Evolutionary conservation across 2,329 filamentous ascomycete genomes (phyloP), one percentile per base, ranked within the genome.

Genomic region (Escovopsis sp.): DNA sequence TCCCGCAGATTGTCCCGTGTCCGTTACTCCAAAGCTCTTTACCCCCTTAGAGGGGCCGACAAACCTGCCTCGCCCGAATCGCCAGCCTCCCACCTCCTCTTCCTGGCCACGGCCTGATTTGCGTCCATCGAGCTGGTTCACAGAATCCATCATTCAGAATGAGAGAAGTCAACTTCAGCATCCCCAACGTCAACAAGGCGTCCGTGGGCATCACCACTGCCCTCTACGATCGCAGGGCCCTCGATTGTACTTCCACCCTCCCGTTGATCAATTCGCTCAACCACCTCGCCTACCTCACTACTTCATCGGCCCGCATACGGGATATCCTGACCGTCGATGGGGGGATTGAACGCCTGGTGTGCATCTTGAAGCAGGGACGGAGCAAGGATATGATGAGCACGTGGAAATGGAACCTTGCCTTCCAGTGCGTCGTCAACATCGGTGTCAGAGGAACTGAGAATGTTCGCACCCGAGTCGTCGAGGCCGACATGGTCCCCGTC

Each of bases 341-440:
- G 63, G 91, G 91, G 47, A 91, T 98, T 61, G 91, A 98, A 68
- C 72, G 89, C 50, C 70, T 98, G 52, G 85, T 98, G 59, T 95
- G 87, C 73, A 95, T 98, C 57, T 76, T 98, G 61, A 98, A 98
- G 65, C 86, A 94, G 64, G 91, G 91, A 48, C 76, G 91, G 58
- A 95, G 85, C 66, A 93, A 88, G 64, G 89, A 98, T 60, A 82
- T 95, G 79, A 95, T 96, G 89, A 89, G 95, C 61, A 94, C 94
- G 84, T 98, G 91, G 91, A 96, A 96, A 65, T 98, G 91, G 91
- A 98, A 95, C 57, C 73, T 98, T 48, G 91, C 91, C 41, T 98
- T 98, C 62, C 91, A 96, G 64, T 98, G 91, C 61, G 88, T 96
- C 49, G 91, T 98, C 59, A 98, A 98, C 62, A 96, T 98, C 57